Conservation (phyloP, 2,329 filamentous ascomycete species). For the Xylariales sp. region DNA sequence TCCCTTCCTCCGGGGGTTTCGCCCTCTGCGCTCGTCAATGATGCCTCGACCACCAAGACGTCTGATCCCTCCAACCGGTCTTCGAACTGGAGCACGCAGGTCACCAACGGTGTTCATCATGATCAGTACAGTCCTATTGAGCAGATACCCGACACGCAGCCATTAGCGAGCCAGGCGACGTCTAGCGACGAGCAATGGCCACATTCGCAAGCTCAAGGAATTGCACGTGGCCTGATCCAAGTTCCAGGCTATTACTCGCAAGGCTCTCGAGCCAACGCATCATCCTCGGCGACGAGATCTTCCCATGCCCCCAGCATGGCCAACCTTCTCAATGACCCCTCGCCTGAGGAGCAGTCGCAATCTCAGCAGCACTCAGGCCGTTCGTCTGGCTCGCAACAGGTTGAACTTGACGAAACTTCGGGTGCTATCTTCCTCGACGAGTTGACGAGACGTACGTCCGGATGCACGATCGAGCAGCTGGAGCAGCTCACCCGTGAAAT, state of each 20-base stretch:
- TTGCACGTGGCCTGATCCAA: conserved; percentile 36
- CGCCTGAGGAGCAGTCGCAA: conserved; percentile 27
- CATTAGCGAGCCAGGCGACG: conserved; percentile 38
- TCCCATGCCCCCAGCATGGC: conserved; percentile 29
- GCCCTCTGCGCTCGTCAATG: conserved; percentile 63
- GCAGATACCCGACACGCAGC: conserved; percentile 52
- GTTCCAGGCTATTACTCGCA: conserved; percentile 29
- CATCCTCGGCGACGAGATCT: conserved; percentile 32
- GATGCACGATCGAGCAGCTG: conserved; percentile 85
- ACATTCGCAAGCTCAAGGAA: conserved; percentile 53
- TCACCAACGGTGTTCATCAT: conserved; percentile 60
- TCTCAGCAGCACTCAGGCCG: conserved; percentile 22
- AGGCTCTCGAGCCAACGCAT: conserved; percentile 23
- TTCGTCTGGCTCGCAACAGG: conserved; percentile 38
- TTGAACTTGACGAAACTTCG: conserved; percentile 41
- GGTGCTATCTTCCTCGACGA: conserved; percentile 56
- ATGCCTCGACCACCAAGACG: conserved; percentile 91
- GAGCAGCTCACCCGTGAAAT: conserved; percentile 88
- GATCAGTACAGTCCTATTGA: conserved; percentile 33
- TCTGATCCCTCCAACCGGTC: conserved; percentile 64
- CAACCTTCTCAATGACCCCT: conserved; percentile 37
- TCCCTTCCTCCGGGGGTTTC: conserved; percentile 53
- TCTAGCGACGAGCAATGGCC: conserved; percentile 52
- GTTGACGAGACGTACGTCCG: conserved; percentile 64
- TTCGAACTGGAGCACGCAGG: conserved; percentile 65